Percentiles rank a stretch among this genome's conserved stretches.
These are phyloP conservation scores for Acacia confusa DNA, from an alignment of 306 rosid species.

Conservation along the genomic window DNA sequence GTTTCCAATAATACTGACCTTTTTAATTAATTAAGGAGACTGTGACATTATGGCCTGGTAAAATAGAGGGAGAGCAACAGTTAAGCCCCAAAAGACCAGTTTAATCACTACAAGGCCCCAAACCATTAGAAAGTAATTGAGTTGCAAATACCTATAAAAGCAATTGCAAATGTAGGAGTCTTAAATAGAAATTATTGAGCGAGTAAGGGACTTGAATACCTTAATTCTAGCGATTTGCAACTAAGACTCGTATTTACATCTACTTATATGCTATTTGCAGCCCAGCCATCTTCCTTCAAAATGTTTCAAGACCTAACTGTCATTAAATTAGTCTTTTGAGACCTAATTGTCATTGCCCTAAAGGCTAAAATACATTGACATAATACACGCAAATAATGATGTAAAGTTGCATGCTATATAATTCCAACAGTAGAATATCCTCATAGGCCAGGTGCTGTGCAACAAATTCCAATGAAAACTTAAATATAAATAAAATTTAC, in stretches of 20 bases:
- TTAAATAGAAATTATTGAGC: not conserved
- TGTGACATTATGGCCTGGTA: not conserved
- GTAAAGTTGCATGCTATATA: constrained; percentile 1
- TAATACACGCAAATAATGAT: not conserved
- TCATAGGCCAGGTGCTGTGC: not conserved
- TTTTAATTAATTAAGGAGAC: not conserved
- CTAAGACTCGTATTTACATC: not conserved
- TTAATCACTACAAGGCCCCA: not conserved
- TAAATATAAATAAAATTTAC: not conserved
- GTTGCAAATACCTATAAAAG: not conserved
- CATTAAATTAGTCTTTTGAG: too few species aligned
- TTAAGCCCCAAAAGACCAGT: not conserved
- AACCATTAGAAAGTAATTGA: not conserved
- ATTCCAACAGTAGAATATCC: not conserved
- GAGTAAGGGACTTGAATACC: not conserved
- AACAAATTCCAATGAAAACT: not conserved
- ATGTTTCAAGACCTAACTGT: not conserved
- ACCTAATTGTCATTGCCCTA: not conserved
- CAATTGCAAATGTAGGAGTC: not conserved
- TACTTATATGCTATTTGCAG: not conserved
- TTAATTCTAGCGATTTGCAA: not conserved
- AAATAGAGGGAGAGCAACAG: not conserved
- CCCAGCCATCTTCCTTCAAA: not conserved
- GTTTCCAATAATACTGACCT: not conserved
- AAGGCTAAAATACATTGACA: not conserved